Evolutionary conservation across 768 basidiomycete species (phyloP).

Genomic region (Omphalotus guepiniiformis): DNA sequence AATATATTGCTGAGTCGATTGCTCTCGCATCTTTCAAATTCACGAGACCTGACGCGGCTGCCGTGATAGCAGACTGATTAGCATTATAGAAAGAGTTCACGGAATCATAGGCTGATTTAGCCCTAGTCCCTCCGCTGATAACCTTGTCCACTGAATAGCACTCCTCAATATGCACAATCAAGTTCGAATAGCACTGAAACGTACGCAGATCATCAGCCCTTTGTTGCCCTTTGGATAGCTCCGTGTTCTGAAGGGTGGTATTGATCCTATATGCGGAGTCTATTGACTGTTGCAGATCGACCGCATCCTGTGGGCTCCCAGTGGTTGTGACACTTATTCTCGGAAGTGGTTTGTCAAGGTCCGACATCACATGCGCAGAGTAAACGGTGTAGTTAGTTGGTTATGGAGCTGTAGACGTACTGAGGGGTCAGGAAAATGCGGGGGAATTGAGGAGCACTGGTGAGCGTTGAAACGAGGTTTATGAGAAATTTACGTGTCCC

Average conservation of each 20-base stretch:
- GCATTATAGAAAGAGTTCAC: neutral
- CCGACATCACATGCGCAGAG: no score
- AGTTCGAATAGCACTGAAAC: neutral
- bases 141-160: neutral
- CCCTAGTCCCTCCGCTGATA: neutral
- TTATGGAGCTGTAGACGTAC: no score
- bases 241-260: neutral
- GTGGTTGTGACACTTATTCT: no score
- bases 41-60: neutral
- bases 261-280: no score
- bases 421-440: no score
- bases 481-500: no score
- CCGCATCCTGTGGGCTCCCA: no score
- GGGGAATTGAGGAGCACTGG: no score
- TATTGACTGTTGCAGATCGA: no score
- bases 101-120: neutral
- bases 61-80: neutral
- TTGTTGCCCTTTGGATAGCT: neutral
- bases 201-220: neutral
- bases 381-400: no score
- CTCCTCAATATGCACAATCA: neutral
- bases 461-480: no score
- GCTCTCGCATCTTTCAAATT: neutral
- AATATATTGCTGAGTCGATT: neutral
- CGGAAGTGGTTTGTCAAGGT: no score